A percentile compares a stretch with the other conserved stretches of the same genome.
These are phyloP conservation scores for Trametes gibbosa DNA, from an alignment of 768 basidiomycete genomes.

Conservation along the genomic window DNA sequence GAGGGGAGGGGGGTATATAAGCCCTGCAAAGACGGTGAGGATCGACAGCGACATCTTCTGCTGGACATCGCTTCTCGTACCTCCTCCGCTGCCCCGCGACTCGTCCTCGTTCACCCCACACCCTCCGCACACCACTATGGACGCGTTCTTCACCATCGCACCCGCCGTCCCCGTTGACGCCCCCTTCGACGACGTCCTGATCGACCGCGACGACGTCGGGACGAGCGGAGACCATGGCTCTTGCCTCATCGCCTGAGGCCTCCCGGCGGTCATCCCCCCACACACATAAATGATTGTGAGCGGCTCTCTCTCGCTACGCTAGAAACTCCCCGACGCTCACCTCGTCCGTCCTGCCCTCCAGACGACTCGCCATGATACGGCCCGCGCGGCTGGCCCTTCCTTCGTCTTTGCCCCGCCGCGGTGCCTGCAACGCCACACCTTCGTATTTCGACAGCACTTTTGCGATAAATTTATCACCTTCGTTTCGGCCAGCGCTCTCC, in stretches of 20 bases:
- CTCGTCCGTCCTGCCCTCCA: background rate
- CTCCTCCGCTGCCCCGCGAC: background rate
- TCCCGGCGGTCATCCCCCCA: background rate
- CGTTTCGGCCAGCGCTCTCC: background rate
- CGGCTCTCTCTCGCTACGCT: background rate
- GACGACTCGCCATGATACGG: conserved; percentile 6
- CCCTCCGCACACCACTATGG: conserved; percentile 10
- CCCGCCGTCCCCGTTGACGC: conserved; percentile 18
- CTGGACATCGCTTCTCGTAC: background rate
- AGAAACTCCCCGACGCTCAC: background rate
- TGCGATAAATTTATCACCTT: conserved; percentile 12
- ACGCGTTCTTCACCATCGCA: conserved; percentile 23
- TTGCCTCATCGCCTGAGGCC: conserved; percentile 18
- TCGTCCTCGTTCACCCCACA: background rate
- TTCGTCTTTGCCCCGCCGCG: conserved; percentile 7
- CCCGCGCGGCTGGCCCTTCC: background rate
- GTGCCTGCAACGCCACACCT: background rate
- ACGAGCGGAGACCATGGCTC: conserved; percentile 3
- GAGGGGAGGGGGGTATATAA: background rate
- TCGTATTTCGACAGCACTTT: background rate
- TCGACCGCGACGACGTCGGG: conserved; percentile 13
- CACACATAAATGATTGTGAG: background rate
- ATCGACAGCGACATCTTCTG: conserved; percentile 3
- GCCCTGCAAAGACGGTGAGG: background rate
- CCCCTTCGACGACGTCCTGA: conserved; percentile 12